Base-by-base conservation (phyloP, 2,329 filamentous ascomycete genomes). In the Fusarium temperatum region DNA sequence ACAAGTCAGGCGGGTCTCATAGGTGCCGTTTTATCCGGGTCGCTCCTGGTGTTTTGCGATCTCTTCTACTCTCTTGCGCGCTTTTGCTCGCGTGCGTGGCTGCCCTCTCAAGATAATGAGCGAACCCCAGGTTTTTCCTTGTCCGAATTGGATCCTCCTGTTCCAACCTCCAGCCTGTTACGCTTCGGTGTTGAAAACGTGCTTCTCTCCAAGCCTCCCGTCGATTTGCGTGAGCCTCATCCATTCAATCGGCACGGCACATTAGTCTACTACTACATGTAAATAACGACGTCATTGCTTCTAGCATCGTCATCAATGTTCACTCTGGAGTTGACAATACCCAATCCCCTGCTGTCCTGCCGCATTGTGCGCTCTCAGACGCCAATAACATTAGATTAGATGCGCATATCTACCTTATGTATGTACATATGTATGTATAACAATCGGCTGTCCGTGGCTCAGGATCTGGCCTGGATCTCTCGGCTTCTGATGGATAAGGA, bases 391-490 rank as follows among this genome's bases (percentile, higher is more conserved):
- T 38, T 22, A 24, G 18, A 28, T 47, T 45, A 12, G 18, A 45
- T 45, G 24, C 44, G 24, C 44, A 45, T 26, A 26, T 45, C 44
- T 26, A 26, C 15, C 28, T 30, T 32, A 32, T 32, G 32, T 15
- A 32, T 32, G 32, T 32, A 14, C 32, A 32, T 32, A 36, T 17
- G 35, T 20, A 20, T 45, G 24, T 47, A 26, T 22, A 32, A 20
- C 30, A 41, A 38, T 58, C 44, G 55, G 35, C 36, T 50, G 48
- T 51, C 48, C 45, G 57, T 63, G 44, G 44, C n/a, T 55, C 66
- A 61, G 70, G 59, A 78, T 78, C 75, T 77, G 56, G 67, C 54
- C 69, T 75, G 70, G 72, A 77, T 77, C 75, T 78, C 75, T 76
- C 71, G 72, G 75, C 71, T 69, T 63, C 63, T 44, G 57, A 67